Evolutionary conservation across 768 basidiomycete species (phyloP).

Genomic region (Serendipita sp.): DNA sequence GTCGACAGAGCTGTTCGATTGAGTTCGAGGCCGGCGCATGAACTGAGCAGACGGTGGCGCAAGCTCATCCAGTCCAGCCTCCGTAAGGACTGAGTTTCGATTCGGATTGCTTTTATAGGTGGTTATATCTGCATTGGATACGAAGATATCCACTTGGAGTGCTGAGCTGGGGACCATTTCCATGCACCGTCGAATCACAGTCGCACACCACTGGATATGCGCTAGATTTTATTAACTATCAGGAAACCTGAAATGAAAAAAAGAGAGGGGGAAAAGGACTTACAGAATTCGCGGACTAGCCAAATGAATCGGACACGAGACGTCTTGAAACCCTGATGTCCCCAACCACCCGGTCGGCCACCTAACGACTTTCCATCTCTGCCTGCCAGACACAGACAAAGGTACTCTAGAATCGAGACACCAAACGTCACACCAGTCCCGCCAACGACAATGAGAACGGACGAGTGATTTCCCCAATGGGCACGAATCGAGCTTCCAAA

Average conservation of each 20-base stretch:
- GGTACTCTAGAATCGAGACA: constrained; percentile 44
- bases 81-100: constrained; percentile 3
- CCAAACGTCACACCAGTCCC: constrained; percentile 67
- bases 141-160: constrained; percentile 58
- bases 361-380: constrained; percentile 35
- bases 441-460: constrained; percentile 46
- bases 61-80: constrained; percentile 16
- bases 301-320: constrained; percentile 55
- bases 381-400: constrained; percentile 41
- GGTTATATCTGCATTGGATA: constrained; percentile 38
- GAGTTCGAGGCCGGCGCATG: constrained; percentile 6
- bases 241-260: neutral
- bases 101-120: constrained; percentile 5
- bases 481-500: constrained; percentile 48
- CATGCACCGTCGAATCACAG: constrained; percentile 44
- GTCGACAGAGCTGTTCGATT: constrained; percentile 10
- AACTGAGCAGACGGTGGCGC: constrained; percentile 23
- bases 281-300: constrained; percentile 62
- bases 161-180: constrained; percentile 30
- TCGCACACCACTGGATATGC: constrained; percentile 63
- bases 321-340: constrained; percentile 25
- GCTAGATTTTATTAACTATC: constrained; percentile 23
- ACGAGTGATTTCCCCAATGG: constrained; percentile 42
- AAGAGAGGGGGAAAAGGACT: constrained; percentile 16
- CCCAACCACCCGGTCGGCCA: constrained; percentile 29